Conservation (phyloP, 441 rosid genomes). For the Croton setiger region DNA sequence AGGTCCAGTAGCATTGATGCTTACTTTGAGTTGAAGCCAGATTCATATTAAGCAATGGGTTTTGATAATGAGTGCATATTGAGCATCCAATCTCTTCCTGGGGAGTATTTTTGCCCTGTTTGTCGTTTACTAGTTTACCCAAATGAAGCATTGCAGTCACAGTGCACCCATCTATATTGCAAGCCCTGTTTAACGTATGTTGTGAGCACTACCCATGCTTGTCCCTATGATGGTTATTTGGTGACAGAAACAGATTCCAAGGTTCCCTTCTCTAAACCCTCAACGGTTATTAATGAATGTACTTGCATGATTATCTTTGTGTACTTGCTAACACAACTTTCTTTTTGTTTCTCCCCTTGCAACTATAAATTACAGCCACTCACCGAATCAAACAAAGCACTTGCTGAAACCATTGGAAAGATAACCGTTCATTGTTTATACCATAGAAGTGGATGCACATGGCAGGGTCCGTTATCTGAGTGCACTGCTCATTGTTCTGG, state of each 20-base stretch:
- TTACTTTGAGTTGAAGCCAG: slow-evolving; percentile 21
- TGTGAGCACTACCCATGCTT: slow-evolving; percentile 59
- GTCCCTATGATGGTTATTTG: slow-evolving; percentile 78
- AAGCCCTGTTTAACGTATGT: slow-evolving; percentile 63
- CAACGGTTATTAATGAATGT: background rate
- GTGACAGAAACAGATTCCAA: slow-evolving; percentile 85
- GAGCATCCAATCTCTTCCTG: slow-evolving; percentile 67
- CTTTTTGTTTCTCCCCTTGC: background rate
- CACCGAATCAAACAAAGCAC: slow-evolving; percentile 50
- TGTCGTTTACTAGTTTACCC: slow-evolving; percentile 75
- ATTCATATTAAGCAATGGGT: slow-evolving; percentile 42
- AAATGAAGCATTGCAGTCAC: slow-evolving; percentile 75
- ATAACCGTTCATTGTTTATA: slow-evolving; percentile 58
- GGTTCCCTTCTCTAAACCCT: slow-evolving; percentile 36
- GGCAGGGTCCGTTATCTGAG: slow-evolving; percentile 72
- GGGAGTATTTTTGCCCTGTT: slow-evolving; percentile 82
- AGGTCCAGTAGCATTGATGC: slow-evolving; percentile 27
- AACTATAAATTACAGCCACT: slow-evolving; percentile 52
- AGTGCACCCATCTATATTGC: slow-evolving; percentile 76
- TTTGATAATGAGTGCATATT: slow-evolving; percentile 73
- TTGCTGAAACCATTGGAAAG: slow-evolving; percentile 67
- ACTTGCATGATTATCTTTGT: background rate
- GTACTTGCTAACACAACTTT: slow-evolving; percentile 8
- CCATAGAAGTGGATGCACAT: slow-evolving; percentile 74
- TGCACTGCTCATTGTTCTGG: slow-evolving; percentile 66